phyloP scores from a whole-genome alignment of 331 rosid species.

The Erythrophleum ivorense region DNA sequence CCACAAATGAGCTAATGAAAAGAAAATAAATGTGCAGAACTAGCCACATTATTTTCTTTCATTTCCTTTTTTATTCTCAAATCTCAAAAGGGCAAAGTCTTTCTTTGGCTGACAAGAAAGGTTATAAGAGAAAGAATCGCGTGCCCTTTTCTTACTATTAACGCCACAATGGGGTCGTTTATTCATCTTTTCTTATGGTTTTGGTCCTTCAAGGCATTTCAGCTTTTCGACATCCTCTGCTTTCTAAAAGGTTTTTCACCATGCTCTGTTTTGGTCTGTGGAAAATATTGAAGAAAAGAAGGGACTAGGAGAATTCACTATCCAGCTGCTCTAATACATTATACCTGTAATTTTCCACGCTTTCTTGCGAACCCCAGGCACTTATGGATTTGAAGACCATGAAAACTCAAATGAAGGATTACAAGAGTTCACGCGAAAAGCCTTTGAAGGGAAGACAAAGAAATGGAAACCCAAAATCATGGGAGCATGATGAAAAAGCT shows the following conservation, averaged over 20 bases:
- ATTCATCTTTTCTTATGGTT: neutral
- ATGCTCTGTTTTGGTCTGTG: neutral
- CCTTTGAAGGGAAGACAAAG: neutral
- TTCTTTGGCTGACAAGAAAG: neutral
- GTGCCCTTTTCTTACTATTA: neutral
- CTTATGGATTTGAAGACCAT: neutral
- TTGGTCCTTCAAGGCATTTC: neutral
- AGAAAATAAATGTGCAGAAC: neutral
- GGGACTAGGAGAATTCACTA: neutral
- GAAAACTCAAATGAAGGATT: neutral
- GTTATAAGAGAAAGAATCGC: neutral
- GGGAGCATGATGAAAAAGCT: neutral
- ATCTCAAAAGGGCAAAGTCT: too few relatives aligned
- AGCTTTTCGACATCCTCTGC: neutral
- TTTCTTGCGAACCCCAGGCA: neutral
- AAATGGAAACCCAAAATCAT: neutral
- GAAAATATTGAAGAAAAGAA: neutral
- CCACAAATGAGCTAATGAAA: neutral
- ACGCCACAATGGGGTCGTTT: neutral
- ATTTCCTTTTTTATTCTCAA: neutral
- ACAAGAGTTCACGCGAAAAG: neutral
- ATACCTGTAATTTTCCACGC: neutral
- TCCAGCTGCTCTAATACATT: neutral
- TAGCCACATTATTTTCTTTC: too few relatives aligned
- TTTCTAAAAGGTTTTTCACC: neutral